phyloP scores from a whole-genome alignment of 2,329 filamentous ascomycete species.

The Aureobasidium sp. region DNA sequence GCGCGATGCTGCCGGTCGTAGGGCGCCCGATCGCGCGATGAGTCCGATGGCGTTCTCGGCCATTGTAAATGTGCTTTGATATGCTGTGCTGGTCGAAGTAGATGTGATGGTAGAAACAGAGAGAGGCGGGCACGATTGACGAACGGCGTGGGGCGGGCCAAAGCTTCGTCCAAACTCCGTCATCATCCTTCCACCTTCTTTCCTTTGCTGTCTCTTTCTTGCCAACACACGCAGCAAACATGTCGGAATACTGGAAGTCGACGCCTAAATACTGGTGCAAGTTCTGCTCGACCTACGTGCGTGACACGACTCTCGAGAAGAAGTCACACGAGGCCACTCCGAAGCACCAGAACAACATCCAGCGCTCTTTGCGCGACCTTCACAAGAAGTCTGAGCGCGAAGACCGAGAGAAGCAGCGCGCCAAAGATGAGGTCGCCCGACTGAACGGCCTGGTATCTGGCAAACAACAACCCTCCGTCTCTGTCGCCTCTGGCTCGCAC shows the following conservation, averaged over 20 bases:
- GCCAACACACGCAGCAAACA: constrained; percentile 30
- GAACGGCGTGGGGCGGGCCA: neutral
- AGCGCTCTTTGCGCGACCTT: constrained; percentile 81
- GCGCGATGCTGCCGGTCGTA: constrained; percentile 22
- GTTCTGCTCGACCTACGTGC: constrained; percentile 82
- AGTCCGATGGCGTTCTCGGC: neutral
- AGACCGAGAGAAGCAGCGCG: constrained; percentile 71
- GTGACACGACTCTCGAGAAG: constrained; percentile 85
- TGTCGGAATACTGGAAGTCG: constrained; percentile 99
- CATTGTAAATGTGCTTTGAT: neutral
- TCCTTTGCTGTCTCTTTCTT: neutral
- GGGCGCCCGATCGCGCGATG: constrained; percentile 31
- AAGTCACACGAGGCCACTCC: constrained; percentile 35
- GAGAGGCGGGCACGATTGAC: neutral
- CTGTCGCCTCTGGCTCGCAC: constrained; percentile 23
- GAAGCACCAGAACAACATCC: constrained; percentile 54
- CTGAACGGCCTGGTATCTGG: constrained; percentile 67
- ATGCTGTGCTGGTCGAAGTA: neutral
- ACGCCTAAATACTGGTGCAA: constrained; percentile 98
- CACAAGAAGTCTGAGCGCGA: constrained; percentile 77
- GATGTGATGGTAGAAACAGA: neutral
- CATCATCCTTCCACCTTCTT: neutral
- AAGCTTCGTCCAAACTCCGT: constrained; percentile 2
- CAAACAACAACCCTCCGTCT: constrained; percentile 21
- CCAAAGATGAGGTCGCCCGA: constrained; percentile 75